phyloP scores from a whole-genome alignment of 1,139 yeast species.

The Schwanniomyces etchellsii region DNA sequence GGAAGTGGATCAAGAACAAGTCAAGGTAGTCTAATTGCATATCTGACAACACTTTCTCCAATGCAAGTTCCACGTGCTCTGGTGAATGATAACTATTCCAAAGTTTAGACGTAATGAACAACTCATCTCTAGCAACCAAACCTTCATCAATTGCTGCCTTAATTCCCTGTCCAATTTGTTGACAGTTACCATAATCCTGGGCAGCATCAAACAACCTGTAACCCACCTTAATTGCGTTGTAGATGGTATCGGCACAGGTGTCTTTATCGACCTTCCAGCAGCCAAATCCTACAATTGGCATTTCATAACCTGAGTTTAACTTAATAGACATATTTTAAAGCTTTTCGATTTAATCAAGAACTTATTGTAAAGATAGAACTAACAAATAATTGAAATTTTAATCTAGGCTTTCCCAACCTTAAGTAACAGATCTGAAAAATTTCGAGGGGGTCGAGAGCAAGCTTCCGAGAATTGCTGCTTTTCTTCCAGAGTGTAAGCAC shows the following conservation, averaged over 20 bases:
- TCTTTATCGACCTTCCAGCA: slow-evolving; percentile 62
- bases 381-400: too few relatives aligned
- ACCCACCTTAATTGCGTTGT: slow-evolving; percentile 64
- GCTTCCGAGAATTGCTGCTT: too few relatives aligned
- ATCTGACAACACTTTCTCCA: slow-evolving; percentile 59
- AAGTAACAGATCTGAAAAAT: too few relatives aligned
- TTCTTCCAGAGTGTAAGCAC: too few relatives aligned
- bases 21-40: slow-evolving; percentile 66
- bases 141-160: slow-evolving; percentile 62
- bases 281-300: slow-evolving; percentile 64
- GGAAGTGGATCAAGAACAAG: slow-evolving; percentile 75
- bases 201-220: slow-evolving; percentile 78
- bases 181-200: slow-evolving; percentile 72
- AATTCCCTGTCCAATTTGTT: slow-evolving; percentile 68
- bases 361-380: not conserved
- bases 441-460: too few relatives aligned
- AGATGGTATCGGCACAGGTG: slow-evolving; percentile 54
- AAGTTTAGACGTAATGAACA: slow-evolving; percentile 71
- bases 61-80: slow-evolving; percentile 50
- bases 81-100: slow-evolving; percentile 79
- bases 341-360: not conserved
- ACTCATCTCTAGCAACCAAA: slow-evolving; percentile 62
- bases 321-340: slow-evolving; percentile 29
- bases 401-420: too few relatives aligned
- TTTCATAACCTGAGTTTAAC: slow-evolving; percentile 52